Base-by-base conservation (phyloP, 768 basidiomycete genomes). In the Pulveroboletus ravenelii region DNA sequence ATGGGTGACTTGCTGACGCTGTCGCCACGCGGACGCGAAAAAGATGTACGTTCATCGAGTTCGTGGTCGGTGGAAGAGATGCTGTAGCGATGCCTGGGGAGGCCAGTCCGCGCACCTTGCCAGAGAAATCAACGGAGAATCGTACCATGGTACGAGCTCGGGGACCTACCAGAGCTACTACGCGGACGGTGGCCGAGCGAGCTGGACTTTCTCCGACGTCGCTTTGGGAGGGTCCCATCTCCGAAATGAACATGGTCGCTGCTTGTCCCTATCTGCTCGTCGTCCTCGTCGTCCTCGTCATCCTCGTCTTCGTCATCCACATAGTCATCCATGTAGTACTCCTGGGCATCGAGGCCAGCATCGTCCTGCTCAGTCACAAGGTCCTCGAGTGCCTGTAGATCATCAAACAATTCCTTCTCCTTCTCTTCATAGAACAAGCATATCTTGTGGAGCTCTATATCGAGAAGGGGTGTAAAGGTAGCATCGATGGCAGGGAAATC, bases 391-490 rank as follows among this genome's bases (percentile, higher is more conserved):
- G 78, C 76, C 0, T 69, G 67, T 5, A 87, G 68, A 30, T 87
- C 85, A 1, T 77, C 76, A 5, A 78, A 58, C 1, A 96, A 70
- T 43, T 93, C 88, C 40, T 74, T 78, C 62, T 89, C 85, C 67
- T 94, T 90, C 2, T 68, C 61, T 41, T 78, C 77, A 66, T 97
- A 98, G 66, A 98, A 98, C 0, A 71, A 47, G 18, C 73, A 70
- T 15, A 97, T 84, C 77, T 93, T 96, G 62, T 75, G 74, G 29
- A 94, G 74, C 61, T 99, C 93, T 53, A 78, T 74, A 66, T 96
- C 87, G 29, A 96, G 76, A 1, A 93, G 74, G 0, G 86, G 82
- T 9, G 77, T 65, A 66, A 98, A 98, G 15, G 77, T 67, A 13
- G 66, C 62, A 62, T 90, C 81, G 13, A 80, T 78, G 29, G 70